Conservation (phyloP, 345 rosid genomes). For the Cardiospermum halicacabum region DNA sequence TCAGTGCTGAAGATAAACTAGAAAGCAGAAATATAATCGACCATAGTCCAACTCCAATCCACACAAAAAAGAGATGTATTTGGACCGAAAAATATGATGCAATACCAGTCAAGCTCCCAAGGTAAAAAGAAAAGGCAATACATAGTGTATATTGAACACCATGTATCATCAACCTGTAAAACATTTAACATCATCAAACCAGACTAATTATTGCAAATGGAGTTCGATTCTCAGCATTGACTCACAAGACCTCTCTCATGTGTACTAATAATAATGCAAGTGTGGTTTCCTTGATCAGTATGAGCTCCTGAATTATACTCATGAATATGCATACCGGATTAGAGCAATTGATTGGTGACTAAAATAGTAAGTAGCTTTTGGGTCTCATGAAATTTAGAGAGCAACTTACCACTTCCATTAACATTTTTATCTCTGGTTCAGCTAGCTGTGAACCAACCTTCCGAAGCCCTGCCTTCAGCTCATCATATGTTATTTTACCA, state of each 20-base stretch:
- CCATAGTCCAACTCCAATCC: no score
- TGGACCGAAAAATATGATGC: no score
- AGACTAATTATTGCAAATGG: no score
- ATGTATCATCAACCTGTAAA: background rate
- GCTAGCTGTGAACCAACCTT: constrained; percentile 88
- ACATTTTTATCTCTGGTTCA: constrained; percentile 92
- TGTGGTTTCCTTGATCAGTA: background rate
- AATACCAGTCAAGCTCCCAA: background rate
- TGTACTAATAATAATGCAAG: no score
- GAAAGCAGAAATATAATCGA: background rate
- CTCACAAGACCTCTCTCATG: no score
- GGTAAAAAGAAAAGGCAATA: background rate
- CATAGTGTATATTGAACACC: background rate
- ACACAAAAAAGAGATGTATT: no score
- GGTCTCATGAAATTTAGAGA: background rate
- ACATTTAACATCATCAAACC: background rate
- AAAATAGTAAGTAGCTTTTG: constrained; percentile 6
- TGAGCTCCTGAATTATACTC: background rate
- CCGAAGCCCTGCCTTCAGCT: constrained; percentile 83
- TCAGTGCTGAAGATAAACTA: background rate
- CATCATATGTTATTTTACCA: constrained; percentile 77
- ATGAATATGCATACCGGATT: background rate
- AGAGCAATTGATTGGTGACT: background rate
- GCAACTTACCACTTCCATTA: constrained; percentile 92
- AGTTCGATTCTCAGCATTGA: no score